Conservation (phyloP, 345 rosid genomes). For the Rhizophora mangle region DNA sequence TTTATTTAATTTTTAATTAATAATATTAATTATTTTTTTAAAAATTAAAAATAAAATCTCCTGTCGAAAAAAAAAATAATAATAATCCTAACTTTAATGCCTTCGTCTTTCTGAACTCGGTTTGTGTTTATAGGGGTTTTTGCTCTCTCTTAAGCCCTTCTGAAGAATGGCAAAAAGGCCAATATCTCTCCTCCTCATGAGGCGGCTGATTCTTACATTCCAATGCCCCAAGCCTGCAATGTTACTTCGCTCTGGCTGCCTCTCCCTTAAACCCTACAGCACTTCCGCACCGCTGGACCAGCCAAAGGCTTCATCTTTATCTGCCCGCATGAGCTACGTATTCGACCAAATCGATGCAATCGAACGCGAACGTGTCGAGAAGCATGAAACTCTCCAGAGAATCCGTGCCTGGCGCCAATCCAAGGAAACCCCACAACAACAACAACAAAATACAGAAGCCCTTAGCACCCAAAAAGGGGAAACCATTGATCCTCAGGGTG, state of each 20-base stretch:
- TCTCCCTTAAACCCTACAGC: conserved; percentile 31
- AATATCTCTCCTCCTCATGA: conserved; percentile 48
- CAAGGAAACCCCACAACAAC: conserved; percentile 33
- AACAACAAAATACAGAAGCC: conserved; percentile 12
- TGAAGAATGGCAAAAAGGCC: conserved; percentile 39
- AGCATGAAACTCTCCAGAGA: conserved; percentile 70
- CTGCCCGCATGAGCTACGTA: conserved; percentile 83
- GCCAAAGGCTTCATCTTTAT: conserved; percentile 65
- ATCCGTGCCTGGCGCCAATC: conserved; percentile 93
- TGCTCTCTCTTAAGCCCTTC: background rate
- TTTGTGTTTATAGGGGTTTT: conserved; percentile 22
- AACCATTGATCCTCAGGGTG: conserved; percentile 3
- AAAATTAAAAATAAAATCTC: too few relatives aligned
- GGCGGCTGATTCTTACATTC: conserved; percentile 35
- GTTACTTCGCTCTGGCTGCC: conserved; percentile 14
- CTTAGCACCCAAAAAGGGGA: conserved; percentile 6
- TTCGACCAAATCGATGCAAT: conserved; percentile 87
- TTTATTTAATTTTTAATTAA: too few relatives aligned
- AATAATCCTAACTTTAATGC: background rate
- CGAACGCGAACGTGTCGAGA: conserved; percentile 60
- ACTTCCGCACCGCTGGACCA: conserved; percentile 22
- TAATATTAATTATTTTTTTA: too few relatives aligned
- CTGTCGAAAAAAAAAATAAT: too few relatives aligned
- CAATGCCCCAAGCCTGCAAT: conserved; percentile 20
- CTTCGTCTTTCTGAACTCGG: background rate